A percentile compares a stretch with the other conserved stretches of the same genome.
Conservation (phyloP, 2,329 filamentous ascomycete genomes). For the Apiospora koreana region DNA sequence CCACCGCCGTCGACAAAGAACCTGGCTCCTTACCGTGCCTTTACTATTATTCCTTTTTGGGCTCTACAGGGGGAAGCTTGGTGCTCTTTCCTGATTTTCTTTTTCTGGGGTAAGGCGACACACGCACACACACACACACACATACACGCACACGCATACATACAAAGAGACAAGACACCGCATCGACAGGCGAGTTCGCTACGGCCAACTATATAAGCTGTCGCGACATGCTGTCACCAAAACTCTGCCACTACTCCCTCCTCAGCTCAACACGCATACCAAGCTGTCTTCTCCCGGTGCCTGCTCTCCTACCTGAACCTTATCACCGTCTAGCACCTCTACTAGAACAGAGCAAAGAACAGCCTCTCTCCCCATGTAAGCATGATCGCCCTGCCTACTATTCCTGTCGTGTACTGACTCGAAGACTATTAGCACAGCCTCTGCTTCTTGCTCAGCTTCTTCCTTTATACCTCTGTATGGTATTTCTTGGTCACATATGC, state of each 20-base stretch:
- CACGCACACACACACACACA: background rate
- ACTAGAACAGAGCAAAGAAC: background rate
- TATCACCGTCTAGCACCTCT: background rate
- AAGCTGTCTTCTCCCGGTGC: background rate
- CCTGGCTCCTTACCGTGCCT: constrained; percentile 5
- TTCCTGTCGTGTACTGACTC: background rate
- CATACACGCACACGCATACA: too few relatives aligned
- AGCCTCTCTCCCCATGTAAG: background rate
- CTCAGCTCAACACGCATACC: background rate
- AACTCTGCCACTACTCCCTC: background rate
- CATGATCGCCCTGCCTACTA: background rate
- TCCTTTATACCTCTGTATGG: background rate
- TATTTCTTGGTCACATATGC: background rate
- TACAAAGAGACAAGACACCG: constrained; percentile 7
- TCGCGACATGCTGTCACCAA: constrained; percentile 6
- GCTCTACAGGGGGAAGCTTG: background rate
- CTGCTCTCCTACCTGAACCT: background rate
- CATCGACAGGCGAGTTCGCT: background rate
- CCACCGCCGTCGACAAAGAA: background rate
- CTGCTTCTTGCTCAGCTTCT: background rate
- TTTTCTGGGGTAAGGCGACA: constrained; percentile 8
- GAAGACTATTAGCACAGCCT: background rate
- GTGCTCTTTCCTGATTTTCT: background rate
- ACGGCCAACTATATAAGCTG: constrained; percentile 3
- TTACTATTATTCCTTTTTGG: background rate